Evolutionary conservation across 176 grass and related monocot genomes (phyloP), one percentile per base, ranked within the genome.

Genomic region (Zea mays): DNA sequence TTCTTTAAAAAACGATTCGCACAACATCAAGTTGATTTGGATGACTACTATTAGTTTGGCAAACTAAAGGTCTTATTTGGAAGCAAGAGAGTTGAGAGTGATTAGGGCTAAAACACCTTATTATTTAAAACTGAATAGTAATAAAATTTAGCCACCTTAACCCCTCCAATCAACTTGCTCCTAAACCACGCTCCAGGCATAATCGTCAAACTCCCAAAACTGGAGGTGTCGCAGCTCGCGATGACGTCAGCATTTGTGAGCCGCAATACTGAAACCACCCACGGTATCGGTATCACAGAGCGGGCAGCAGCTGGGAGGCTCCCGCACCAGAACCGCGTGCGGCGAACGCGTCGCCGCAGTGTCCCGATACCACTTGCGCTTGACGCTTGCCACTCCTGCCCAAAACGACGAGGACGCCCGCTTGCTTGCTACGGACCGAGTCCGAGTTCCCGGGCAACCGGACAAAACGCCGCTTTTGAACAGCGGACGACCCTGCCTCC

Each of bases 251-350:
- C 50, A 7, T 6, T 17, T 54, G 48, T 2, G 43, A 46, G 56
- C 56, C 19, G 4, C 13, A 2, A 46, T 46, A 10, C 42, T 5
- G 43, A 75, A 75, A 44, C 55, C 72, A 60, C 38, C 38, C 54
- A 8, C n/a, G 45, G 75, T 78, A 51, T 76, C 58, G 0, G 5
- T 51, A 52, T 52, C 50, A 13, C 10, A 17, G 16, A 17, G 15
- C 39, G 1, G 57, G 4, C 9, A 14, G 12, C 49, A 6, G 36
- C 35, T 40, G 13, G 65, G 65, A 58, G 71, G 41, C 78, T 38
- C 39, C 41, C 8, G 41, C 56, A 15, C 78, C 78, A 38, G 21
- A 70, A 47, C 21, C 65, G 78, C 78, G 78, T 80, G 65, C 40
- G 19, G 20, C 48, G 65, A 68, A 12, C 56, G 76, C 76, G 61